phyloP scores from a whole-genome alignment of 345 rosid species.

The Carallia pectinifolia region DNA sequence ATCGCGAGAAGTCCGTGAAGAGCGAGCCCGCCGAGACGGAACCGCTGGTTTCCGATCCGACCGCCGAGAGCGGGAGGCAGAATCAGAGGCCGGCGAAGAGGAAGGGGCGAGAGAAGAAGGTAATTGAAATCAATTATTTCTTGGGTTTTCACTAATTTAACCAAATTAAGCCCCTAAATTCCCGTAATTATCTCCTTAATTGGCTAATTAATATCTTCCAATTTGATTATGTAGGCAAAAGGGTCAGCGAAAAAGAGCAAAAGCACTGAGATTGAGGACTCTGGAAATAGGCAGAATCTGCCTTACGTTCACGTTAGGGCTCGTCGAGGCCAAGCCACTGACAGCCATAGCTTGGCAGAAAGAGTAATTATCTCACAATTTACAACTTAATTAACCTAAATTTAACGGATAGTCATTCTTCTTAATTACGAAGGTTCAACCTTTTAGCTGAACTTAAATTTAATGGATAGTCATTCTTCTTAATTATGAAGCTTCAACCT shows the following conservation, averaged over 20 bases:
- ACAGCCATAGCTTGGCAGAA: slow-evolving; percentile 82
- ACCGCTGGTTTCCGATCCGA: slow-evolving; percentile 35
- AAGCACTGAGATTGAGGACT: slow-evolving; percentile 30
- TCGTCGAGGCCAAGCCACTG: slow-evolving; percentile 79
- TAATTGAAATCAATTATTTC: slow-evolving; percentile 9
- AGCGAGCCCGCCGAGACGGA: slow-evolving; percentile 41
- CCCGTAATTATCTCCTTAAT: background rate
- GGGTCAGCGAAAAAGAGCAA: slow-evolving; percentile 49
- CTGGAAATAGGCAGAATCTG: slow-evolving; percentile 50
- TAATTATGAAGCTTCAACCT: background rate
- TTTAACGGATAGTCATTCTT: background rate
- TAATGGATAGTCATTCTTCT: background rate
- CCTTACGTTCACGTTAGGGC: slow-evolving; percentile 79
- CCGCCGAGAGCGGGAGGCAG: slow-evolving; percentile 21
- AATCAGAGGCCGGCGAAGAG: slow-evolving; percentile 42
- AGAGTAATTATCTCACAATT: slow-evolving; percentile 41
- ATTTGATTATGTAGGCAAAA: slow-evolving; percentile 28
- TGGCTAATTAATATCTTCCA: background rate
- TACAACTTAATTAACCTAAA: slow-evolving; percentile 9
- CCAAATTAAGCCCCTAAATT: background rate
- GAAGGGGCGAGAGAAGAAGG: slow-evolving; percentile 60
- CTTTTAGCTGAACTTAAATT: slow-evolving; percentile 5
- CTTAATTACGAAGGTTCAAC: background rate
- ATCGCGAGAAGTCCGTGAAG: slow-evolving; percentile 39
- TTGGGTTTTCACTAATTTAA: background rate